These are phyloP conservation scores for Candida nonsorbophila DNA, from an alignment of 805 yeast species.

Conservation along the genomic window DNA sequence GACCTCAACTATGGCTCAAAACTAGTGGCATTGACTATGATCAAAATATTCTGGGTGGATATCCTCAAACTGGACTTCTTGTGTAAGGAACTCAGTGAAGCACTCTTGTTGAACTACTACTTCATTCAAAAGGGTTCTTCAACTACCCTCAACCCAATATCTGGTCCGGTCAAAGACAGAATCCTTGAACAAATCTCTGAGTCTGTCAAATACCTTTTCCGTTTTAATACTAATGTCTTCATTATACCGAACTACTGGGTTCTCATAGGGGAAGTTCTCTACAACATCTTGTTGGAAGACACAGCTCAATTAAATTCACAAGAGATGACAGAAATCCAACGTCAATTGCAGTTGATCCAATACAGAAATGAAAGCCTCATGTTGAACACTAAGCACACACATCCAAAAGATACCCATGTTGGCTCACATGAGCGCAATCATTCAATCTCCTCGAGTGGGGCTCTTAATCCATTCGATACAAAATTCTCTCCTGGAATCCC, in stretches of 20 bases:
- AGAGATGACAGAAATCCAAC: constrained; percentile 25
- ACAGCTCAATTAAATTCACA: constrained; percentile 14
- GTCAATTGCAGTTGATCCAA: constrained; percentile 55
- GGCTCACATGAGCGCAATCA: too few species aligned
- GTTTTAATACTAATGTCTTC: constrained; percentile 52
- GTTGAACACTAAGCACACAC: constrained; percentile 35
- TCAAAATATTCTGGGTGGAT: constrained; percentile 70
- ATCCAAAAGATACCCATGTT: constrained; percentile 3
- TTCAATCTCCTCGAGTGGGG: too few species aligned
- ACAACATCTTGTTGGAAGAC: constrained; percentile 26
- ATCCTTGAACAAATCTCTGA: constrained; percentile 22
- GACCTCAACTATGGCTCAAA: constrained; percentile 31
- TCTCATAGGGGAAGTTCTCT: constrained; percentile 43
- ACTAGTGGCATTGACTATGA: constrained; percentile 37
- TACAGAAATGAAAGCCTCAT: constrained; percentile 70
- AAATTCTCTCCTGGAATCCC: too few species aligned
- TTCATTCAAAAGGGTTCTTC: constrained; percentile 5
- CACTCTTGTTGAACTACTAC: constrained; percentile 43
- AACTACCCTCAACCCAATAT: constrained; percentile 6
- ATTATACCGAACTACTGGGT: constrained; percentile 64
- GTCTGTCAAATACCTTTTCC: constrained; percentile 37
- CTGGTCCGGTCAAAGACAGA: constrained; percentile 16
- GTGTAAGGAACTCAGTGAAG: constrained; percentile 62
- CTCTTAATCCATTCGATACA: too few species aligned
- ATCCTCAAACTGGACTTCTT: constrained; percentile 50